Percentiles rank a stretch among this genome's conserved stretches.
These are phyloP conservation scores for Cyberlindnera saturnus DNA, from an alignment of 805 yeast species.

Conservation along the genomic window DNA sequence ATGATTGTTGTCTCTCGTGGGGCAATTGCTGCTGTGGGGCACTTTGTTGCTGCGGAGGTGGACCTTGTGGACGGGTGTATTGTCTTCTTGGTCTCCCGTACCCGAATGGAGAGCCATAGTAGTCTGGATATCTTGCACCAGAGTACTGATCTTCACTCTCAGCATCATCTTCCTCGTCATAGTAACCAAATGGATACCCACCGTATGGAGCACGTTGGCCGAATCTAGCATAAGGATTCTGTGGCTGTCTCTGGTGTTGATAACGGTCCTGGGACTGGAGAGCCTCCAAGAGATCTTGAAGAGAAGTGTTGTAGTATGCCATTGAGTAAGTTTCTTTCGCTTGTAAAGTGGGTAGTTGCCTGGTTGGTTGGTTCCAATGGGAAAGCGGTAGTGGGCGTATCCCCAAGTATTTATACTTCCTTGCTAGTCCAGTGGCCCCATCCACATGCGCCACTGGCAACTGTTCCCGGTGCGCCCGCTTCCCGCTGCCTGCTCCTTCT, in stretches of 20 bases:
- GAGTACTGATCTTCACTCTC: slow-evolving; percentile 16
- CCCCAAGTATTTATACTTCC: too few species aligned
- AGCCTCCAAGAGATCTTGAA: slow-evolving; percentile 20
- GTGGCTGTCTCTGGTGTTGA: slow-evolving; percentile 1
- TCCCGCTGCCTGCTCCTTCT: too few species aligned
- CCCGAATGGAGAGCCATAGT: slow-evolving; percentile 9
- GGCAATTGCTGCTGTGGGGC: slow-evolving; percentile 2
- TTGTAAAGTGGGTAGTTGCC: too few species aligned
- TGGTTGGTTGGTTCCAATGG: too few species aligned
- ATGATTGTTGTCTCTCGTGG: slow-evolving; percentile 1
- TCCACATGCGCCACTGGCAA: too few species aligned
- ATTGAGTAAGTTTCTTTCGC: not conserved
- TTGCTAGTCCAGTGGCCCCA: too few species aligned
- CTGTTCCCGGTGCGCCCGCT: too few species aligned
- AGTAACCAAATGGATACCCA: slow-evolving; percentile 5
- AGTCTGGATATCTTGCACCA: slow-evolving; percentile 11
- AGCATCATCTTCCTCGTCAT: slow-evolving; percentile 15
- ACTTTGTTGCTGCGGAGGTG: slow-evolving; percentile 1
- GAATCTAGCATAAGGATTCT: not conserved
- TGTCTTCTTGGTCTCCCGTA: slow-evolving; percentile 6
- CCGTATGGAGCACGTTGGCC: slow-evolving; percentile 5
- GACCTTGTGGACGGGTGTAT: slow-evolving; percentile 4
- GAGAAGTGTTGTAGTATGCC: slow-evolving; percentile 14
- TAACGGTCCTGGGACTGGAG: slow-evolving; percentile 7
- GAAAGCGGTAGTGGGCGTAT: too few species aligned